phyloP scores from a whole-genome alignment of 805 yeast genomes.

The Lachancea waltii region DNA sequence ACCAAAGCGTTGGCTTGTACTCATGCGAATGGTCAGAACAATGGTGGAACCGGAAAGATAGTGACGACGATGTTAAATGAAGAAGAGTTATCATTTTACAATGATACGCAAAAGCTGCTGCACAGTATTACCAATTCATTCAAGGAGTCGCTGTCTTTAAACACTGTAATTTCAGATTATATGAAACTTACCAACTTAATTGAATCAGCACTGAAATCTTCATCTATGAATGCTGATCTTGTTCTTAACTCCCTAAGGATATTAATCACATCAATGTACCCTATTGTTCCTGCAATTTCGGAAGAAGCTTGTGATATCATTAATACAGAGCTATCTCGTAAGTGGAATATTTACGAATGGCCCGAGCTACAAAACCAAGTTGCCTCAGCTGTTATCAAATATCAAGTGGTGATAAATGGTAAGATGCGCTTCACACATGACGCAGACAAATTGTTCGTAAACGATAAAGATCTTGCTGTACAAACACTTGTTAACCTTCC shows the following conservation, averaged over 20 bases:
- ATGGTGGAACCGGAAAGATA: too few relatives aligned
- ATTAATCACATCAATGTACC: slow-evolving; percentile 60
- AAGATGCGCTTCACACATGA: slow-evolving; percentile 47
- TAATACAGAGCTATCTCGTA: slow-evolving; percentile 8
- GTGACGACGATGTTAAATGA: slow-evolving; percentile 28
- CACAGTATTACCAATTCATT: slow-evolving; percentile 53
- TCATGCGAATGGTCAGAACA: too few relatives aligned
- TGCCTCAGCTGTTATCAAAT: slow-evolving; percentile 37
- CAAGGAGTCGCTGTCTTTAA: slow-evolving; percentile 53
- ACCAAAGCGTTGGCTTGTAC: slow-evolving; percentile 10
- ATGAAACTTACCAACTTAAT: slow-evolving; percentile 72
- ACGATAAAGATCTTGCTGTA: slow-evolving; percentile 34
- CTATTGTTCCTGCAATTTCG: slow-evolving; percentile 72
- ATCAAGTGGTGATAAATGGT: slow-evolving; percentile 68
- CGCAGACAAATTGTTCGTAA: slow-evolving; percentile 34
- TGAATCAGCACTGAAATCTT: slow-evolving; percentile 33
- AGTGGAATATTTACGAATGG: slow-evolving; percentile 44
- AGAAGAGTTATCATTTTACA: slow-evolving; percentile 51
- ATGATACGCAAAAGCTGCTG: slow-evolving; percentile 44
- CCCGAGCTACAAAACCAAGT: slow-evolving; percentile 44
- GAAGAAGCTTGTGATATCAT: slow-evolving; percentile 75
- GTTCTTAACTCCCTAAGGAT: slow-evolving; percentile 44
- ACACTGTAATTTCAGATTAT: slow-evolving; percentile 81
- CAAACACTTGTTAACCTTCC: slow-evolving; percentile 31
- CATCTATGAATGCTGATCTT: slow-evolving; percentile 36